These are phyloP conservation scores for Porphyrellus sp. DNA, from an alignment of 1,284 basidiomycete species.

Conservation along the genomic window DNA sequence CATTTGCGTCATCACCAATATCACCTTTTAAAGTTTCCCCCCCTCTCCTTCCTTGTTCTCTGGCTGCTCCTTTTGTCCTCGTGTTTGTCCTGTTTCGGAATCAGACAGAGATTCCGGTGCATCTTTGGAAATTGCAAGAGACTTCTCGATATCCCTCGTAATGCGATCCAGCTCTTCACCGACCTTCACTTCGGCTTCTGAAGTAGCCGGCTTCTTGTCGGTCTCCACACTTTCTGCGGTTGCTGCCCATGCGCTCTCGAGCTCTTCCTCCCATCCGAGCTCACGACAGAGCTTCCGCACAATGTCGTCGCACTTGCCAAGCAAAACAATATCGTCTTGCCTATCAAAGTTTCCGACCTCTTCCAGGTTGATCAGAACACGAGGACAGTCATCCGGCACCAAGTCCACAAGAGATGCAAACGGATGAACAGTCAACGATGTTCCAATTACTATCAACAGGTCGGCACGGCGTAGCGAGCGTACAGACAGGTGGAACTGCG, in stretches of 20 bases:
- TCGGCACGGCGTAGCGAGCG: constrained; percentile 62
- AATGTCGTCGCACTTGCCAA: constrained; percentile 68
- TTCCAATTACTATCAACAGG: constrained; percentile 89
- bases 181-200: constrained; percentile 20
- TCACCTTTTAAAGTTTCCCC: not conserved
- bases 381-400: constrained; percentile 53
- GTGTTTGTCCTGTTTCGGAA: constrained; percentile 1
- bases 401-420: constrained; percentile 64
- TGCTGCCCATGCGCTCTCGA: constrained; percentile 54
- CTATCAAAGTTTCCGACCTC: constrained; percentile 54
- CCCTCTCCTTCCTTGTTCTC: constrained; percentile 1
- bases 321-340: constrained; percentile 55
- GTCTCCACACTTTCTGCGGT: constrained; percentile 37
- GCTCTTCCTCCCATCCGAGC: constrained; percentile 70
- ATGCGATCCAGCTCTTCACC: constrained; percentile 37
- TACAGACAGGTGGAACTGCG: constrained; percentile 50
- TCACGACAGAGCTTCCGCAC: constrained; percentile 55
- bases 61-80: not conserved
- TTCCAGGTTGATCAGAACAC: constrained; percentile 62
- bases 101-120: not conserved
- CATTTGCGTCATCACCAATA: not conserved
- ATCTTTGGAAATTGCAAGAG: constrained; percentile 24
- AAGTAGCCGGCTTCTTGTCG: constrained; percentile 9
- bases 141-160: constrained; percentile 33
- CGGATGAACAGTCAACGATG: constrained; percentile 79